These are phyloP conservation scores for Trametes sanguinea DNA, from an alignment of 768 basidiomycete genomes.

Conservation along the genomic window DNA sequence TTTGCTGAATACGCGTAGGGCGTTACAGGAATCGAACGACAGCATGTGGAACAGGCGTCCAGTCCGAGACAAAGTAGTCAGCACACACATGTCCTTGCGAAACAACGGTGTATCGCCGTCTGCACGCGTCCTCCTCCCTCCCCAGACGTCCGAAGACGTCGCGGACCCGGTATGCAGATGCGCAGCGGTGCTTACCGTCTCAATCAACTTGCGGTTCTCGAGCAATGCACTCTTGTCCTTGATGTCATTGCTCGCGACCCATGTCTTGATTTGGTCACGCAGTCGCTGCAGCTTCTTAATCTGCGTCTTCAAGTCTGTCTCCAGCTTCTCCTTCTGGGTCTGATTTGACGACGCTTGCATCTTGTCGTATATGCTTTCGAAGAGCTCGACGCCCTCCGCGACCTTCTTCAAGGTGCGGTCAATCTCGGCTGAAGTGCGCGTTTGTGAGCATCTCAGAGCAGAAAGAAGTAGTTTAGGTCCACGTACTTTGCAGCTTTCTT, in stretches of 20 bases:
- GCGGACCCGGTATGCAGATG: slow-evolving; percentile 5
- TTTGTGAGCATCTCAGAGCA: not conserved
- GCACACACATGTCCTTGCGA: slow-evolving; percentile 7
- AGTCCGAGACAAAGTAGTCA: slow-evolving; percentile 14
- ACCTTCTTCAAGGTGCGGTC: slow-evolving; percentile 99
- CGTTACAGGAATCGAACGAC: slow-evolving; percentile 28
- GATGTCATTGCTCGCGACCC: slow-evolving; percentile 97
- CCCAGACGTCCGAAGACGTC: slow-evolving; percentile 2
- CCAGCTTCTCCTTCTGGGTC: slow-evolving; percentile 98
- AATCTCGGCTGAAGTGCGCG: slow-evolving; percentile 78
- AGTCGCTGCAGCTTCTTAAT: slow-evolving; percentile 92
- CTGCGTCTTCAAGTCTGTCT: slow-evolving; percentile 94
- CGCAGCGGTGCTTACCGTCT: slow-evolving; percentile 69
- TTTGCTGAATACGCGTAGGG: slow-evolving; percentile 71
- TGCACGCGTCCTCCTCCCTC: slow-evolving; percentile 18
- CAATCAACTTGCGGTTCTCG: slow-evolving; percentile 94
- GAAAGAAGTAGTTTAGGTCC: not conserved
- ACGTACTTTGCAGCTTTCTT: slow-evolving; percentile 82
- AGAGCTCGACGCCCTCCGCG: slow-evolving; percentile 90
- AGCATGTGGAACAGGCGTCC: slow-evolving; percentile 19
- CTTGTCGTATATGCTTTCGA: slow-evolving; percentile 96
- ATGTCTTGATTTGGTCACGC: slow-evolving; percentile 90
- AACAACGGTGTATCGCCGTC: slow-evolving; percentile 7
- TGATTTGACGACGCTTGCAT: slow-evolving; percentile 95
- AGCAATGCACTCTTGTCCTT: slow-evolving; percentile 94